Percentiles rank a stretch among this genome's conserved stretches.
Conservation (phyloP, 148 eudicot genomes). For the Hydrangea macrophylla region DNA sequence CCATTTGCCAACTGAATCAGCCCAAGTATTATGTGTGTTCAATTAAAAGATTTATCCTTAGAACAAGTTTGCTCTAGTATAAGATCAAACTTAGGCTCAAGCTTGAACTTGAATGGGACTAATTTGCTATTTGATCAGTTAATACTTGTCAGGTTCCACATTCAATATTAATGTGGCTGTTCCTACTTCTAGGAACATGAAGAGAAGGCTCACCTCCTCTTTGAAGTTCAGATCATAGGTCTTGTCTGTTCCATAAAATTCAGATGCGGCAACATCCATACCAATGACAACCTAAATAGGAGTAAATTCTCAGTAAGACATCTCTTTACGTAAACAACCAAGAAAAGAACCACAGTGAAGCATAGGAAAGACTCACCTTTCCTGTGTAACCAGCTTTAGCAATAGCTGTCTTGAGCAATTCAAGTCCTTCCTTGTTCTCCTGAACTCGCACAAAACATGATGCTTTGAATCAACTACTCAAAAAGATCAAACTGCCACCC, state of each 20-base stretch:
- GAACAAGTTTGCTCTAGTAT: background rate
- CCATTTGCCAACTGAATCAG: background rate
- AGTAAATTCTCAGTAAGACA: background rate
- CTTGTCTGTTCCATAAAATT: slow-evolving; percentile 84
- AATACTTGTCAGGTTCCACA: background rate
- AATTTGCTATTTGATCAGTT: background rate
- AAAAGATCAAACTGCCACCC: background rate
- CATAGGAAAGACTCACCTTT: slow-evolving; percentile 43
- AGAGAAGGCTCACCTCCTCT: slow-evolving; percentile 64
- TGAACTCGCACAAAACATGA: slow-evolving; percentile 28
- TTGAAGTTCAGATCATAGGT: slow-evolving; percentile 92
- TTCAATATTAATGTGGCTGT: slow-evolving; percentile 4
- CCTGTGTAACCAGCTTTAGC: slow-evolving; percentile 94
- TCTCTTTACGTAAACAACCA: slow-evolving; percentile 1
- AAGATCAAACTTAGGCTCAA: background rate
- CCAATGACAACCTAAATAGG: slow-evolving; percentile 78
- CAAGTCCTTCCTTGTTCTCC: slow-evolving; percentile 99
- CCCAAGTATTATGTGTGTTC: background rate
- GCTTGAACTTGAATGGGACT: background rate
- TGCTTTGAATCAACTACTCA: slow-evolving; percentile 1
- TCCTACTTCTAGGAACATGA: background rate
- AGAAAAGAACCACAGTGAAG: background rate
- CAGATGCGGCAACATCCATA: slow-evolving; percentile 99
- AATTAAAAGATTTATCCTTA: background rate
- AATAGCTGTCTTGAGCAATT: slow-evolving; percentile 90